Evolutionary conservation across 2,329 filamentous ascomycete species (phyloP).

Genomic region (Colletotrichum filicis): DNA sequence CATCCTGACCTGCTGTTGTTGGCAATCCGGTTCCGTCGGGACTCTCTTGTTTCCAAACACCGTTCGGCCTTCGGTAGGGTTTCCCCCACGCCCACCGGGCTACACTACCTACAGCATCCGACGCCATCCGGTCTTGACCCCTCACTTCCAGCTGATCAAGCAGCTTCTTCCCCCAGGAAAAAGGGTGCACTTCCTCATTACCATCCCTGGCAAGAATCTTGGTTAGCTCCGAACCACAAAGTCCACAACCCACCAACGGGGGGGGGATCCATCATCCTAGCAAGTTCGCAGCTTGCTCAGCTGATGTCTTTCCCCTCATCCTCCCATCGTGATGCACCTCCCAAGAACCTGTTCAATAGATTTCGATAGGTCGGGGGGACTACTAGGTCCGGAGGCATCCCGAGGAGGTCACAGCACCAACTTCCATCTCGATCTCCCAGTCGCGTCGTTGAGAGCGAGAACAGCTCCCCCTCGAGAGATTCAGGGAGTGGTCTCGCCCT

Average conservation of each 20-base stretch:
- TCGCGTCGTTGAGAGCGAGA: background rate
- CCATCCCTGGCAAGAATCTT: background rate
- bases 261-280: background rate
- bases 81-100: background rate
- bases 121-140: background rate
- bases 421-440: conserved; percentile 24
- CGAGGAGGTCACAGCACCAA: background rate
- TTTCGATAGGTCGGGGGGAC: background rate
- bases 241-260: background rate
- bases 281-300: background rate
- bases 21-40: background rate
- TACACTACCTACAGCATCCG: background rate
- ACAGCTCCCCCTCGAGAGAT: background rate
- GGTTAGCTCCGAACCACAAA: background rate
- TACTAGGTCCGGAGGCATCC: background rate
- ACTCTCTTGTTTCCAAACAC: background rate
- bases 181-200: background rate
- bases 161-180: background rate
- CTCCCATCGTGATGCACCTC: background rate
- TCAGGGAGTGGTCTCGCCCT: conserved; percentile 1
- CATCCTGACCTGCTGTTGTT: background rate
- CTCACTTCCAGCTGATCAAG: background rate
- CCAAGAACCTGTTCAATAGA: background rate
- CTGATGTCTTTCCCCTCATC: background rate
- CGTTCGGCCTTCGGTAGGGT: background rate